Conservation (phyloP, 768 basidiomycete genomes). For the Dentipellis fragilis region DNA sequence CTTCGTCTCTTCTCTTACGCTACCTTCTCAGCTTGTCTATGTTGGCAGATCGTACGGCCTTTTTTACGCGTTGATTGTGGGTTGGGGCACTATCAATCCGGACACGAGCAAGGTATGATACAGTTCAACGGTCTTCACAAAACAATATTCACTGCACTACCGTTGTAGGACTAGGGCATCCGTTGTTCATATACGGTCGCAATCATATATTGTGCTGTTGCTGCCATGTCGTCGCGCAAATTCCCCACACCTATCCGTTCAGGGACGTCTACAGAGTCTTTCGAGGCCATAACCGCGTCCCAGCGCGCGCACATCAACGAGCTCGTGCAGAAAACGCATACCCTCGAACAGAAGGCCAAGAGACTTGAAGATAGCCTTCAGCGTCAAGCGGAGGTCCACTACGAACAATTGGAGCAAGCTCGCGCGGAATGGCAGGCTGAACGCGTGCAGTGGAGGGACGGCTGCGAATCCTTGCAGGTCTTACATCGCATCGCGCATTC, state of each 20-base stretch:
- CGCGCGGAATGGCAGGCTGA: conserved; percentile 44
- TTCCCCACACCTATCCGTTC: conserved; percentile 13
- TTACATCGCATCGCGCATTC: conserved; percentile 60
- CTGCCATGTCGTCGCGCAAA: neutral
- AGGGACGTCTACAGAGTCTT: conserved; percentile 20
- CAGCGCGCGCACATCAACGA: conserved; percentile 65
- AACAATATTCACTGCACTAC: no score
- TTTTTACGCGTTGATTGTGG: no score
- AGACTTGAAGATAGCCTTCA: conserved; percentile 40
- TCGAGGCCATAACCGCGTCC: conserved; percentile 43
- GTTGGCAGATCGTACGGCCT: no score
- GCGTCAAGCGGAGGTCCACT: conserved; percentile 33
- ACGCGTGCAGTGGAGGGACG: conserved; percentile 48
- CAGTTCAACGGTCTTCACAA: no score
- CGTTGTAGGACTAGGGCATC: no score
- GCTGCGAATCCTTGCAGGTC: conserved; percentile 51
- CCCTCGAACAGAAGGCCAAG: conserved; percentile 50
- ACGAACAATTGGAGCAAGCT: conserved; percentile 30
- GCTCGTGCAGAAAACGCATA: conserved; percentile 58
- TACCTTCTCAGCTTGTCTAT: no score
- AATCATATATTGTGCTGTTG: no score
- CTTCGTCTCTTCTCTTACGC: no score
- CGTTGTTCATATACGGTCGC: no score
- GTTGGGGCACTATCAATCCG: no score
- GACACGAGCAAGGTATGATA: no score